A percentile compares a stretch with the other conserved stretches of the same genome.
phyloP scores from a whole-genome alignment of 2,329 filamentous ascomycete genomes.

The Cladosporium sphaerospermum region DNA sequence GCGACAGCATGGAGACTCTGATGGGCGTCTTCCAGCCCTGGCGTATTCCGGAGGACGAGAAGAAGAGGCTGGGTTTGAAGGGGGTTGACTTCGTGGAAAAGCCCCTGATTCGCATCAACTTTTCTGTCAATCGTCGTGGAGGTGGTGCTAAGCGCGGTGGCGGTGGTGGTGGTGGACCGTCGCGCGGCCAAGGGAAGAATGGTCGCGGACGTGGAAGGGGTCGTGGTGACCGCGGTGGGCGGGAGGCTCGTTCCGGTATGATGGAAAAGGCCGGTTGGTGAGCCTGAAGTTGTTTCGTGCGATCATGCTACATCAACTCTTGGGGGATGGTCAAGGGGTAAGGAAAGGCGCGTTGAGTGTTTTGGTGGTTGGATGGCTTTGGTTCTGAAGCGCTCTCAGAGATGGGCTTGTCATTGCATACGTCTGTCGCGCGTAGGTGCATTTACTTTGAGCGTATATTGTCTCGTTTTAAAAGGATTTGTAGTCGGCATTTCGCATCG shows the following conservation, averaged over 20 bases:
- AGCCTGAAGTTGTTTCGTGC: neutral
- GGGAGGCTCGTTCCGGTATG: neutral
- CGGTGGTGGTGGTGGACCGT: conserved; percentile 27
- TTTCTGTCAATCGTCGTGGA: conserved; percentile 45
- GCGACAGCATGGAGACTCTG: conserved; percentile 30
- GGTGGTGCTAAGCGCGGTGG: conserved; percentile 29
- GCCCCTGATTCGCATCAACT: conserved; percentile 61
- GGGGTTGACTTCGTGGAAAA: conserved; percentile 60
- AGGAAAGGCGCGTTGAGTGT: too few relatives aligned
- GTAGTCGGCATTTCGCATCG: too few relatives aligned
- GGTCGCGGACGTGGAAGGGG: conserved; percentile 18
- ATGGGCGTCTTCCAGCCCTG: conserved; percentile 65
- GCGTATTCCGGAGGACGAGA: conserved; percentile 55
- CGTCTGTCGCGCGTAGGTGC: too few relatives aligned
- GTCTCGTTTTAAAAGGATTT: too few relatives aligned
- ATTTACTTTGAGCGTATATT: too few relatives aligned
- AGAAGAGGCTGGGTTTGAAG: conserved; percentile 50
- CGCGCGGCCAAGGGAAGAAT: conserved; percentile 17
- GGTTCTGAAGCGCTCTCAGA: too few relatives aligned
- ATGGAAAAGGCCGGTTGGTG: neutral
- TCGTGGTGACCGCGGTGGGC: conserved; percentile 8
- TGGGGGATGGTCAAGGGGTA: too few relatives aligned
- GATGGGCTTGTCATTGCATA: too few relatives aligned
- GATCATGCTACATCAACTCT: too few relatives aligned
- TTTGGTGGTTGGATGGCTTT: too few relatives aligned